phyloP scores from a whole-genome alignment of 2,329 filamentous ascomycete genomes.

The Xylaria sp. region DNA sequence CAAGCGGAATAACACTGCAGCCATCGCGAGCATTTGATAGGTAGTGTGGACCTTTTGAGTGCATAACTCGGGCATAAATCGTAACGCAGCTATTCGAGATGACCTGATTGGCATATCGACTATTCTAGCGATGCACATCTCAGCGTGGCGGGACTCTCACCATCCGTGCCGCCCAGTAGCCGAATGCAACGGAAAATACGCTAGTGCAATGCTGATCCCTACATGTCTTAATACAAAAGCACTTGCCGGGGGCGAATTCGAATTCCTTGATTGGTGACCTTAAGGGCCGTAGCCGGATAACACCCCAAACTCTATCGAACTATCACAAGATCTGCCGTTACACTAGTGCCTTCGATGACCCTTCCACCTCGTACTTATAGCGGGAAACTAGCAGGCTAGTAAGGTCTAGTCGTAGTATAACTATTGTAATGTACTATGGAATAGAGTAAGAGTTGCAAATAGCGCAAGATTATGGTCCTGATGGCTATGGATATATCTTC shows the following conservation, averaged over 20 bases:
- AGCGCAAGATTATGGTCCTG: not conserved
- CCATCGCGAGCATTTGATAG: not conserved
- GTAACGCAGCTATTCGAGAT: not conserved
- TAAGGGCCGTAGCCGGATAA: not conserved
- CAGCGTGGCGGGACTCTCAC: slow-evolving; percentile 1
- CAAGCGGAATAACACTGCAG: not conserved
- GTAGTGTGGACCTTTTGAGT: not conserved
- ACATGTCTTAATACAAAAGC: no score
- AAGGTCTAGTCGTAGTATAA: not conserved
- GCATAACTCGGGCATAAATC: slow-evolving; percentile 20
- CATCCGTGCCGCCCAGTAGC: slow-evolving; percentile 9
- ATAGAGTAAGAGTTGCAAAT: not conserved
- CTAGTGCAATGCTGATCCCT: not conserved
- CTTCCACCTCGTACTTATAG: slow-evolving; percentile 1
- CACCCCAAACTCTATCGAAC: not conserved
- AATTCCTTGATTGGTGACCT: slow-evolving; percentile 16
- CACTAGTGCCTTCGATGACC: slow-evolving; percentile 17
- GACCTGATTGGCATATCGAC: slow-evolving; percentile 6
- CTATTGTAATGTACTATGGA: not conserved
- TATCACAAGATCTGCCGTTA: slow-evolving; percentile 7
- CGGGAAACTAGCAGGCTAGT: not conserved
- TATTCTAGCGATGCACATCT: not conserved
- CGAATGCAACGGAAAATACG: slow-evolving; percentile 1
- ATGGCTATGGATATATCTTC: not conserved
- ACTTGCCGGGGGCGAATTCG: not conserved